Conservation (phyloP, 345 rosid genomes). For the Balakata baccata region DNA sequence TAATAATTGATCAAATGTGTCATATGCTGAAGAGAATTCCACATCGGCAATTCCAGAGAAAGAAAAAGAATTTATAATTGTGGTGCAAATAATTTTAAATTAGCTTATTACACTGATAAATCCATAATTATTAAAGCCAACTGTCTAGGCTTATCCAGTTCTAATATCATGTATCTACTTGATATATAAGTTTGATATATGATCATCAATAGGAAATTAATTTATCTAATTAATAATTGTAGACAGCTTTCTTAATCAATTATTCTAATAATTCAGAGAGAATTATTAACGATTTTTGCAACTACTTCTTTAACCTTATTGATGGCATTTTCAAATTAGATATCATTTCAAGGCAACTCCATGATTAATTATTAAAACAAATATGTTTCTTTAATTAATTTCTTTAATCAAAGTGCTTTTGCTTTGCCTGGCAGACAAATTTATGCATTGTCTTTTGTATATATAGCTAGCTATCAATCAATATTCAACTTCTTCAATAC, state of each 20-base stretch:
- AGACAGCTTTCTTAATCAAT: not conserved
- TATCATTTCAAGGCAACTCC: too few species aligned
- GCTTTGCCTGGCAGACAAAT: constrained; percentile 2
- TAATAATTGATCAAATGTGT: constrained; percentile 14
- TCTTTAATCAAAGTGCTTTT: constrained; percentile 18
- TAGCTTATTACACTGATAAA: too few species aligned
- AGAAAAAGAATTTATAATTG: too few species aligned
- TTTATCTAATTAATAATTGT: not conserved
- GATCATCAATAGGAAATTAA: not conserved
- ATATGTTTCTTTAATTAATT: not conserved
- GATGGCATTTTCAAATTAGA: not conserved
- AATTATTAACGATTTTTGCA: not conserved
- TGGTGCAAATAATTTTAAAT: too few species aligned
- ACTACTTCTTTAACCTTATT: not conserved
- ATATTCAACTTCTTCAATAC: not conserved
- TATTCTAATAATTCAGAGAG: not conserved
- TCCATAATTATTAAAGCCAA: too few species aligned
- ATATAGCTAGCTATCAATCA: not conserved
- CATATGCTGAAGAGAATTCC: too few species aligned
- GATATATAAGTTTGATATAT: not conserved
- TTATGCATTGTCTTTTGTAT: not conserved
- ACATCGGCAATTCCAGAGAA: too few species aligned
- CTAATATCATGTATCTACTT: too few species aligned
- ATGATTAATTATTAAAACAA: not conserved
- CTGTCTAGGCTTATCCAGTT: too few species aligned